Base-by-base conservation (phyloP, 2,329 filamentous ascomycete species). In the Graphilbum ipis-grandicollis region DNA sequence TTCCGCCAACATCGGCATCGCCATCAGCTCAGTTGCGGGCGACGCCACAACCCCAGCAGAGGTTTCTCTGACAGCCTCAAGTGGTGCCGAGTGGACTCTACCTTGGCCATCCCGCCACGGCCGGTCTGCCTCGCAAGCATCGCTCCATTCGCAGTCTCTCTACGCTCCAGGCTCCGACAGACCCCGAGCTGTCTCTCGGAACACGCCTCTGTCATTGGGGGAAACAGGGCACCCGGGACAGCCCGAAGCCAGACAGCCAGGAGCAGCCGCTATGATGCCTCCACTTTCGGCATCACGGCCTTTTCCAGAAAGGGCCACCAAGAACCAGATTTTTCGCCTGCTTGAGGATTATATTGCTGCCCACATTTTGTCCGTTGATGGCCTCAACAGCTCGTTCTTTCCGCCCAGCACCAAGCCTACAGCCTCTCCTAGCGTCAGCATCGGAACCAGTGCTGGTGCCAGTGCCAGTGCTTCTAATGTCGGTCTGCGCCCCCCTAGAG, bases 331-430 rank as follows among this genome's bases (percentile, higher is more conserved):
- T 10, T 93, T 93, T 53, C 75, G 71, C 41, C 66, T 67, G 5
- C 52, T 93, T 13, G 83, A 93, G 55, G 78, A 85, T 42, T 88
- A 90, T 49, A 67, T 93, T 30, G 58, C 74, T 35, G 54, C 58
- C 17, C 78, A 70, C 46, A 81, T 92, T 47, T 67, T 70, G 38
- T 75, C 75, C 0, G 75, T 75, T 45, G 66, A 79, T 36, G 75
- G 69, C 43, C 56, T 93, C n/a, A 92, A 90, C 51, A 63, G 61
- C 13, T 86, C 84, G 0, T 93, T 93, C 50, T 13, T 45, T 13
- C 36, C 38, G 3, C 17, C 18, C 2, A 19, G 28, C 7, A 14
- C 32, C 5, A 17, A 22, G 9, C 5, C n/a, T 10, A 12, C 23
- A 12, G 23, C 23, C 7, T 25, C 23, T 25, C 7, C 18, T 19